Evolutionary conservation across 2,329 filamentous ascomycete species (phyloP), one percentile per base, ranked within the genome.

Genomic region (Leptographium lundbergii): DNA sequence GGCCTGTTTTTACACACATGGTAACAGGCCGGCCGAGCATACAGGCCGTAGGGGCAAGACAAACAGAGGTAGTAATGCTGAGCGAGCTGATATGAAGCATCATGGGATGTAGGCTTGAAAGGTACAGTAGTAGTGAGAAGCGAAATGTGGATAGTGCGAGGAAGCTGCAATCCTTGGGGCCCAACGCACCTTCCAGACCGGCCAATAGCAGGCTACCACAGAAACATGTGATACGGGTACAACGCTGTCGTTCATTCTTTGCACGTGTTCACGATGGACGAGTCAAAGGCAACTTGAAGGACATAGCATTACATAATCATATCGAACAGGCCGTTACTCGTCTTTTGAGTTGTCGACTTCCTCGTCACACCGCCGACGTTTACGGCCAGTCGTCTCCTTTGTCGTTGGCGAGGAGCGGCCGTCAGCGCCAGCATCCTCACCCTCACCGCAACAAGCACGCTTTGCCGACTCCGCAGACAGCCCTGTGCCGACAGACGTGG

Each of bases 291-390:
- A 42, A 42, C 39, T 17, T 17, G 42, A 45, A 6, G 19, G 9
- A n/a, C n/a, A n/a, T 6, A 2, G 7, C 42, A n/a, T 45, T 45
- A 45, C 19, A n/a, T n/a, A 45, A 22, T n/a, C 42, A 22, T 45
- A 45, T 45, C 42, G 6, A 9, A n/a, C 17, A 19, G 42, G 19
- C 42, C 17, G 42, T 19, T 5, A 45, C 19, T n/a, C 42, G 19
- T 19, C 19, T 45, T 22, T 34, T 9, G n/a, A 45, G 19, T 19
- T 7, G n/a, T 42, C 14, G 14, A n/a, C 17, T 7, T 45, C 19
- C 65, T 82, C 80, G 66, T 84, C 81, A 62, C 77, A 74, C 60
- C 74, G 72, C 60, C 78, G 74, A 60, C 72, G 71, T 70, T 75
- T 80, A 19, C 39, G 19, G 13, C 17, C 14, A n/a, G 13, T n/a